phyloP scores from a whole-genome alignment of 768 basidiomycete species.

The Pleurotus tuoliensis region DNA sequence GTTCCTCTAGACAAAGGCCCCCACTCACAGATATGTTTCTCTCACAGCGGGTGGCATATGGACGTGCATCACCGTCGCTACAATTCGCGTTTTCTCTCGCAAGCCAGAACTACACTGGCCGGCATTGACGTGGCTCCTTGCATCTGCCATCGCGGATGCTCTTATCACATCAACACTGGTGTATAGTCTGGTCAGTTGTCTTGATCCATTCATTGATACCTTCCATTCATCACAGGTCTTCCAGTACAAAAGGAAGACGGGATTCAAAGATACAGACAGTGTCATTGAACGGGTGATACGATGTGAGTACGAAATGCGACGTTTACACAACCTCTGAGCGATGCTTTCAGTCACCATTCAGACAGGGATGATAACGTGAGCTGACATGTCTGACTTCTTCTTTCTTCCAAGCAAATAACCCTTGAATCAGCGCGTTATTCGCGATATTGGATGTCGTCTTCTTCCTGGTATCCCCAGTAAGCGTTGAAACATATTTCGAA shows the following conservation, averaged over 20 bases:
- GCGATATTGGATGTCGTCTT: constrained; percentile 25
- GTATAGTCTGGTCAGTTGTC: constrained; percentile 33
- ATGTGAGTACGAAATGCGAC: constrained; percentile 14
- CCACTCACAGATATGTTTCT: no score
- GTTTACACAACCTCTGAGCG: constrained; percentile 8
- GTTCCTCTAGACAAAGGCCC: no score
- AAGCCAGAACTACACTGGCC: constrained; percentile 28
- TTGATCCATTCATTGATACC: background rate
- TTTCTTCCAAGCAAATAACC: background rate
- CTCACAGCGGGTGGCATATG: constrained; percentile 29
- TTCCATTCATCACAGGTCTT: background rate
- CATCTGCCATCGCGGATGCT: constrained; percentile 41
- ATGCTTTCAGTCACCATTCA: constrained; percentile 22
- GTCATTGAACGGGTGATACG: constrained; percentile 29
- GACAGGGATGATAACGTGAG: constrained; percentile 22
- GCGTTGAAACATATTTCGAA: background rate
- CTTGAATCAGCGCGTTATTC: constrained; percentile 15
- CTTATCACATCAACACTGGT: constrained; percentile 42
- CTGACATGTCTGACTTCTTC: background rate
- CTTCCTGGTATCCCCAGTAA: constrained; percentile 22
- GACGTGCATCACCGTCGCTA: constrained; percentile 22
- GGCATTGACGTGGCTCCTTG: constrained; percentile 39
- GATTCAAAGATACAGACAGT: constrained; percentile 30
- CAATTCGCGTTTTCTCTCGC: constrained; percentile 20
- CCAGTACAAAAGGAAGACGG: constrained; percentile 33